phyloP scores from a whole-genome alignment of 495 filamentous ascomycete species.

The Pyrenopolyporus hunteri region DNA sequence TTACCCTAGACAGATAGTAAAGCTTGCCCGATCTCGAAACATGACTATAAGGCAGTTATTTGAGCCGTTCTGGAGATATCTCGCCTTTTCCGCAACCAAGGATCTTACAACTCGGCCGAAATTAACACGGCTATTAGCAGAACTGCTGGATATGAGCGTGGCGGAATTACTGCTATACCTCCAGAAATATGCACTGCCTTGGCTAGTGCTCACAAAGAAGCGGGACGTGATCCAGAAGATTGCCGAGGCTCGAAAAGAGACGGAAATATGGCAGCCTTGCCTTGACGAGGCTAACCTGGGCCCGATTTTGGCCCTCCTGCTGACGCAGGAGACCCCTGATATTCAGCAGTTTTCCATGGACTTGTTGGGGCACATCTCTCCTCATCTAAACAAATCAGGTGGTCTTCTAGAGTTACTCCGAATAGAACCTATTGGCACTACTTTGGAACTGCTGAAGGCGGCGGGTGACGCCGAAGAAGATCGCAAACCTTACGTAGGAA shows the following conservation, averaged over 20 bases:
- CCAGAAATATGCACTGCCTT: conserved; percentile 83
- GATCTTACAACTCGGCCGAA: conserved; percentile 81
- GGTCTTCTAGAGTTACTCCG: conserved; percentile 72
- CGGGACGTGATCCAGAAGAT: conserved; percentile 80
- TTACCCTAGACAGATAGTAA: conserved; percentile 51
- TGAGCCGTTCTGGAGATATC: conserved; percentile 82
- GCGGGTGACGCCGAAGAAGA: conserved; percentile 70
- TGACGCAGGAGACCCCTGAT: conserved; percentile 72
- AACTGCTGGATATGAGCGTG: conserved; percentile 75
- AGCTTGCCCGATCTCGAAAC: conserved; percentile 66
- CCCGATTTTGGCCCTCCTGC: conserved; percentile 76
- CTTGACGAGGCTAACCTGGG: conserved; percentile 72
- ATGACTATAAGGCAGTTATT: conserved; percentile 70
- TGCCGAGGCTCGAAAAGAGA: conserved; percentile 70
- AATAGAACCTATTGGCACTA: conserved; percentile 74
- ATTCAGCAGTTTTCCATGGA: conserved; percentile 71
- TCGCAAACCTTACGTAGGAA: conserved; percentile 58
- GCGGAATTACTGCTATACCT: conserved; percentile 74
- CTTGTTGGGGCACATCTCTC: conserved; percentile 66
- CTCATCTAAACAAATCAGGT: conserved; percentile 66
- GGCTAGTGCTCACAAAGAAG: conserved; percentile 78
- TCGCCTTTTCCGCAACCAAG: conserved; percentile 80
- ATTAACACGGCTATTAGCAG: conserved; percentile 78
- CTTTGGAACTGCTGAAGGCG: conserved; percentile 82
- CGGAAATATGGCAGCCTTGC: conserved; percentile 45